Percentiles rank a stretch among this genome's conserved stretches.
phyloP scores from a whole-genome alignment of 1,284 basidiomycete species.

The Cerioporus squamosus region DNA sequence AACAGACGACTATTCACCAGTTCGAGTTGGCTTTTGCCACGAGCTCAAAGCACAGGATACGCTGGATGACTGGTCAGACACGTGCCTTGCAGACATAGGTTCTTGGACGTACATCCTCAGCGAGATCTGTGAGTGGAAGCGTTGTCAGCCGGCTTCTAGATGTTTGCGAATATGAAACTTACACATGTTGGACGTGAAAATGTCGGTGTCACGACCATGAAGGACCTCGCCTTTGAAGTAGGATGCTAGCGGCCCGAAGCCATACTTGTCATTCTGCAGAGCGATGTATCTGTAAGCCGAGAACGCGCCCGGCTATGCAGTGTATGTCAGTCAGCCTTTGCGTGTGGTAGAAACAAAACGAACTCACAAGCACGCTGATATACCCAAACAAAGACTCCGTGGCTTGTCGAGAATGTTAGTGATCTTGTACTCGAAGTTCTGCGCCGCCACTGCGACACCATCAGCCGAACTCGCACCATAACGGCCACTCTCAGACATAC shows the following conservation, averaged over 20 bases:
- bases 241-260: constrained; percentile 87
- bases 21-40: constrained; percentile 89
- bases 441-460: constrained; percentile 77
- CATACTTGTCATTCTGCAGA: constrained; percentile 85
- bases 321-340: too few relatives aligned
- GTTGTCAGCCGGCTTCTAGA: too few relatives aligned
- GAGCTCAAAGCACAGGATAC: constrained; percentile 97
- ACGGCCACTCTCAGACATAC: too few relatives aligned
- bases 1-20: constrained; percentile 56
- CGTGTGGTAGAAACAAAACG: neutral
- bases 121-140: constrained; percentile 67
- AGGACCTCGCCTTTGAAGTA: constrained; percentile 98
- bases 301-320: constrained; percentile 85
- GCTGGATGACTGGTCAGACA: constrained; percentile 46
- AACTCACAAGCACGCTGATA: constrained; percentile 76
- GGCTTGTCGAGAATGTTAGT: constrained; percentile 93
- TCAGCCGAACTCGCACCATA: neutral
- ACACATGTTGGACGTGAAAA: constrained; percentile 96
- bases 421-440: constrained; percentile 95
- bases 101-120: constrained; percentile 70
- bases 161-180: constrained; percentile 33
- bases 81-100: too few relatives aligned
- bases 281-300: constrained; percentile 94
- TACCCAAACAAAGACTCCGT: constrained; percentile 94
- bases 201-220: constrained; percentile 90